These are phyloP conservation scores for Metschnikowia gelsemii DNA, from an alignment of 805 yeast genomes.

Conservation along the genomic window DNA sequence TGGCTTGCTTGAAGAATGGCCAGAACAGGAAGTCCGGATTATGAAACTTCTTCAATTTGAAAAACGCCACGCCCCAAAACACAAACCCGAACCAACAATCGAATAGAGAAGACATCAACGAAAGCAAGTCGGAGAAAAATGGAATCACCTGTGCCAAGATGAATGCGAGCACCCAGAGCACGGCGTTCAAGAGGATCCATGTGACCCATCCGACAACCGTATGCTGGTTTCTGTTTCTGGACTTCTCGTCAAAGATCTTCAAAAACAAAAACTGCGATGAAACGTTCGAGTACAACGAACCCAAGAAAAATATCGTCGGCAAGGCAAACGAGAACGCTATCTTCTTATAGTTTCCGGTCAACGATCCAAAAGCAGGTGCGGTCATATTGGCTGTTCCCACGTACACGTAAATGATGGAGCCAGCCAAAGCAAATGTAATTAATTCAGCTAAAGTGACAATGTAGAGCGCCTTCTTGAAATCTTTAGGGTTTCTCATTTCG, in stretches of 20 bases:
- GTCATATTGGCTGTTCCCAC: slow-evolving; percentile 54
- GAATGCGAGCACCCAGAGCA: slow-evolving; percentile 53
- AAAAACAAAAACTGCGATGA: slow-evolving; percentile 53
- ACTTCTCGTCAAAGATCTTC: slow-evolving; percentile 41
- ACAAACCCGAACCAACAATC: slow-evolving; percentile 68
- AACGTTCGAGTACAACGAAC: slow-evolving; percentile 55
- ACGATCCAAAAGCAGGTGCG: slow-evolving; percentile 60
- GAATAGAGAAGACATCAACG: slow-evolving; percentile 59
- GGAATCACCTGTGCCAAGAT: slow-evolving; percentile 65
- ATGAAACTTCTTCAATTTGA: slow-evolving; percentile 38
- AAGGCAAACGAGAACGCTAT: slow-evolving; percentile 60
- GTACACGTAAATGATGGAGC: slow-evolving; percentile 57
- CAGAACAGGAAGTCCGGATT: slow-evolving; percentile 21
- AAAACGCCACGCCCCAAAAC: slow-evolving; percentile 61
- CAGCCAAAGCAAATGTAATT: slow-evolving; percentile 51
- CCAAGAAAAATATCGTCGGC: slow-evolving; percentile 57
- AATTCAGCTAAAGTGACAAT: slow-evolving; percentile 53
- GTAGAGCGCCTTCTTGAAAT: slow-evolving; percentile 55
- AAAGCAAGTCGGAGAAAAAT: slow-evolving; percentile 56
- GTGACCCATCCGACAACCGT: slow-evolving; percentile 52
- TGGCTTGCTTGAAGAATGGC: slow-evolving; percentile 28
- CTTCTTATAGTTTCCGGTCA: slow-evolving; percentile 46
- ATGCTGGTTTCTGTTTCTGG: slow-evolving; percentile 47
- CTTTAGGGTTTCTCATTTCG: slow-evolving; percentile 57
- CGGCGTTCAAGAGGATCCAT: slow-evolving; percentile 47